Conservation (phyloP, 495 filamentous ascomycete genomes). For the Delitschia confertaspora region DNA sequence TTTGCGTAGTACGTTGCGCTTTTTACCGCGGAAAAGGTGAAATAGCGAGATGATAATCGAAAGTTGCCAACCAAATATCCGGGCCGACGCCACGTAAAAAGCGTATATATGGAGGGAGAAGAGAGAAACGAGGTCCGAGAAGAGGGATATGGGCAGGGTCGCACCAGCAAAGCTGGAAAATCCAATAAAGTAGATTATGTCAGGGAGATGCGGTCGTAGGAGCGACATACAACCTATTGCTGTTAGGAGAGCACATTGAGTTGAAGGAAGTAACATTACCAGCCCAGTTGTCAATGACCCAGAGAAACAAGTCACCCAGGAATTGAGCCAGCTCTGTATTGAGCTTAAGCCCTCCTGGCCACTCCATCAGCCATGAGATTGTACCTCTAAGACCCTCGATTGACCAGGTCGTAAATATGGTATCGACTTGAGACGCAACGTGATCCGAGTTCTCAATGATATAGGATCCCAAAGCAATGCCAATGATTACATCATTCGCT, state of each 20-base stretch:
- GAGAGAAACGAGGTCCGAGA: slow-evolving; percentile 87
- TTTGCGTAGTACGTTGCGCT: slow-evolving; percentile 92
- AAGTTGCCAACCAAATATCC: slow-evolving; percentile 97
- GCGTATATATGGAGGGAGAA: slow-evolving; percentile 94
- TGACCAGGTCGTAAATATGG: slow-evolving; percentile 69
- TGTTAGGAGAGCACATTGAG: not conserved
- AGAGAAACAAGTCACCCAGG: slow-evolving; percentile 87
- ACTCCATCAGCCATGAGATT: slow-evolving; percentile 93
- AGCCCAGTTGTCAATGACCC: slow-evolving; percentile 98
- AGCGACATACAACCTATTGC: slow-evolving; percentile 59
- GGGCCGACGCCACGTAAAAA: slow-evolving; percentile 92
- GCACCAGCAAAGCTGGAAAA: slow-evolving; percentile 92
- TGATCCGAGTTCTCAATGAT: slow-evolving; percentile 89
- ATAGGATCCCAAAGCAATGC: slow-evolving; percentile 89
- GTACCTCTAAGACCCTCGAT: slow-evolving; percentile 81
- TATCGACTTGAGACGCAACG: slow-evolving; percentile 76
- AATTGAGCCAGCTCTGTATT: slow-evolving; percentile 93
- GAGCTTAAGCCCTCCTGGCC: slow-evolving; percentile 95
- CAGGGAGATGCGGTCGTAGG: slow-evolving; percentile 69
- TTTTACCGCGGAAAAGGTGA: slow-evolving; percentile 95
- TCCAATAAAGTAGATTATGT: slow-evolving; percentile 85
- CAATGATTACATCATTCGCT: slow-evolving; percentile 97
- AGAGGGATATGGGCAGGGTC: slow-evolving; percentile 92
- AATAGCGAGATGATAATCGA: slow-evolving; percentile 94
- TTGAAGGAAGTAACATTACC: slow-evolving; percentile 41